Evolutionary conservation across 2,329 filamentous ascomycete genomes (phyloP).

Genomic region (Alternaria arborescens): DNA sequence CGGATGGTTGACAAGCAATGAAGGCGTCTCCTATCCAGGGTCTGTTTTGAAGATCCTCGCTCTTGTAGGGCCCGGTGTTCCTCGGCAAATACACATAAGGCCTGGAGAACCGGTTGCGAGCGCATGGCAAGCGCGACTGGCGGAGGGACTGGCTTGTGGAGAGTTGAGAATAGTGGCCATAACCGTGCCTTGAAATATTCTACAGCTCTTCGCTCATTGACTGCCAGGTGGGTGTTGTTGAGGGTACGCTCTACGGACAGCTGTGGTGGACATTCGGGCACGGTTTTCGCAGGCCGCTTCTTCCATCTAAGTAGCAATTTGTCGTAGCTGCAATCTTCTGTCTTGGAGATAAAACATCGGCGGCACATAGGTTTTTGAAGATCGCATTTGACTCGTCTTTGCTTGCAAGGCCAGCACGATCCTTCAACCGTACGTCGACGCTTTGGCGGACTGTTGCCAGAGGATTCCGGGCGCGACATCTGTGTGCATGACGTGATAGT

Average conservation of each 20-base stretch:
- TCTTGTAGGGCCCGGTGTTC: conserved; percentile 22
- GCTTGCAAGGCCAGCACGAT: conserved; percentile 20
- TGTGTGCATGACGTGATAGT: conserved; percentile 18
- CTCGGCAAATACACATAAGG: conserved; percentile 22
- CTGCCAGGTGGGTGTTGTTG: conserved; percentile 10
- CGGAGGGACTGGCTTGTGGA: conserved; percentile 16
- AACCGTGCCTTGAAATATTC: conserved; percentile 25
- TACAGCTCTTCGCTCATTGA: conserved; percentile 22
- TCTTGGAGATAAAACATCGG: conserved; percentile 8
- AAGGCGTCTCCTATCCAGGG: conserved; percentile 9
- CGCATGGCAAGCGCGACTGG: conserved; percentile 20
- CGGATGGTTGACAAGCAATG: conserved; percentile 22
- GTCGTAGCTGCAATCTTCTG: conserved; percentile 19
- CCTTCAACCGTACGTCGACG: conserved; percentile 20
- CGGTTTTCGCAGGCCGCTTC: conserved; percentile 18
- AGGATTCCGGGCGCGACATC: conserved; percentile 18
- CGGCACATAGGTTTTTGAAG: conserved; percentile 14
- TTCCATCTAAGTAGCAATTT: conserved; percentile 16
- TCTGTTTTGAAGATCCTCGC: conserved; percentile 9
- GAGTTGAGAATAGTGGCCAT: conserved; percentile 25
- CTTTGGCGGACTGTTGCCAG: conserved; percentile 17
- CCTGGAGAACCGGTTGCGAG: conserved; percentile 23
- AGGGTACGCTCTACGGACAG: conserved; percentile 2
- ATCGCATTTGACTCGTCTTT: conserved; percentile 18
- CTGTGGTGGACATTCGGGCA: conserved; percentile 9